These are phyloP conservation scores for Nothopassalora personata DNA, from an alignment of 2,329 filamentous ascomycete genomes.

Conservation along the genomic window DNA sequence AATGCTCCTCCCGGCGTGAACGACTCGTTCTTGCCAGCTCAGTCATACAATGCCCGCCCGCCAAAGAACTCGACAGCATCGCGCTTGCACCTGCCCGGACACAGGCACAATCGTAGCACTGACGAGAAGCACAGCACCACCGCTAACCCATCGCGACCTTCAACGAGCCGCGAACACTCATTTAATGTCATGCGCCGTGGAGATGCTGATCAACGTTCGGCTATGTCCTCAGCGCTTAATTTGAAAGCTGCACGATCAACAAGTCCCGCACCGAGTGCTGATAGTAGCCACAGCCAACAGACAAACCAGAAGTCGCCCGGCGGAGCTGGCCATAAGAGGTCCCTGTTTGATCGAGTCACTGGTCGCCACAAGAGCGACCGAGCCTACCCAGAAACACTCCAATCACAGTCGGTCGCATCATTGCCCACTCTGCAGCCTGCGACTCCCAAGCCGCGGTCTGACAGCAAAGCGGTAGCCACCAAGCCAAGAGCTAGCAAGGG, in stretches of 20 bases:
- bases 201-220: constrained; percentile 50
- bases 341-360: constrained; percentile 50
- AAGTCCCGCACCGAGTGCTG: constrained; percentile 74
- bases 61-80: constrained; percentile 41
- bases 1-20: constrained; percentile 21
- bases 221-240: constrained; percentile 45
- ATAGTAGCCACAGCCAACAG: constrained; percentile 54
- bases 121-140: constrained; percentile 46
- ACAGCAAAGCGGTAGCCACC: constrained; percentile 22
- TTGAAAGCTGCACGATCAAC: constrained; percentile 58
- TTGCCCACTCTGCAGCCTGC: constrained; percentile 34
- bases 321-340: constrained; percentile 44
- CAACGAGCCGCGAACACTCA: constrained; percentile 70
- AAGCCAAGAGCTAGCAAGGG: constrained; percentile 21
- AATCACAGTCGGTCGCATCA: constrained; percentile 37
- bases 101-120: constrained; percentile 63
- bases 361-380: constrained; percentile 45
- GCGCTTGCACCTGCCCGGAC: constrained; percentile 61
- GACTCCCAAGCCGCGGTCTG: constrained; percentile 17
- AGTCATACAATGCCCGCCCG: constrained; percentile 29
- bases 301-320: constrained; percentile 53
- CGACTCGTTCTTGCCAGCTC: constrained; percentile 26
- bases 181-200: constrained; percentile 44
- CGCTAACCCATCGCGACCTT: constrained; percentile 60
- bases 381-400: constrained; percentile 34